These are phyloP conservation scores for Kwoniella botswanensis DNA, from an alignment of 768 basidiomycete genomes.

Conservation along the genomic window DNA sequence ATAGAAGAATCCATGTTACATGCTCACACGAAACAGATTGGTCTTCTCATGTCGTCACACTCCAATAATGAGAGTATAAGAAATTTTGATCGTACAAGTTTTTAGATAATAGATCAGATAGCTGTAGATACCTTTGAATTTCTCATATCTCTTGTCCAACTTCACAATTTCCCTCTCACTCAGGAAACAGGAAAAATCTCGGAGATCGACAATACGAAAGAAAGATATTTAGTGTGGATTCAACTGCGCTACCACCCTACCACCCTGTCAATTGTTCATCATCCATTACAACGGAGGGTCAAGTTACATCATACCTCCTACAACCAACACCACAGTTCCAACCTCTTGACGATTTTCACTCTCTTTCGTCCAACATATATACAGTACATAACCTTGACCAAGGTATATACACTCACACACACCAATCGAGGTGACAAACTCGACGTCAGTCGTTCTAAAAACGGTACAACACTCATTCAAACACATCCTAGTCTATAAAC, in stretches of 20 bases:
- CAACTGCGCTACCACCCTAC: neutral
- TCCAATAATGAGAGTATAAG: too few relatives aligned
- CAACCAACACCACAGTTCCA: neutral
- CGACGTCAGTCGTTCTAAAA: neutral
- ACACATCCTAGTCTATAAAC: neutral
- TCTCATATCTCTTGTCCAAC: neutral
- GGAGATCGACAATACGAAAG: neutral
- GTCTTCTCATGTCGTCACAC: neutral
- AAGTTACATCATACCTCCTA: neutral
- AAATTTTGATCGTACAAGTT: too few relatives aligned
- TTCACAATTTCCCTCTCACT: too few relatives aligned
- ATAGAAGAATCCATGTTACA: neutral
- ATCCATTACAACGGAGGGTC: neutral
- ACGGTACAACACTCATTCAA: conserved; percentile 3
- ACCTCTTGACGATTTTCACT: neutral
- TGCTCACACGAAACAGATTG: neutral
- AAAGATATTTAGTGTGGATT: neutral
- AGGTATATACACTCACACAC: neutral
- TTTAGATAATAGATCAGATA: neutral
- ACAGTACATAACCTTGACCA: neutral
- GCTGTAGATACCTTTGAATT: neutral
- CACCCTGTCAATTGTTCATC: neutral
- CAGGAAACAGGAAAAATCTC: neutral
- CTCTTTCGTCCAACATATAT: neutral
- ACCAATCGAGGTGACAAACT: neutral